Evolutionary conservation across 1,284 basidiomycete genomes (phyloP).

Genomic region (Cutaneotrichosporon sp.): DNA sequence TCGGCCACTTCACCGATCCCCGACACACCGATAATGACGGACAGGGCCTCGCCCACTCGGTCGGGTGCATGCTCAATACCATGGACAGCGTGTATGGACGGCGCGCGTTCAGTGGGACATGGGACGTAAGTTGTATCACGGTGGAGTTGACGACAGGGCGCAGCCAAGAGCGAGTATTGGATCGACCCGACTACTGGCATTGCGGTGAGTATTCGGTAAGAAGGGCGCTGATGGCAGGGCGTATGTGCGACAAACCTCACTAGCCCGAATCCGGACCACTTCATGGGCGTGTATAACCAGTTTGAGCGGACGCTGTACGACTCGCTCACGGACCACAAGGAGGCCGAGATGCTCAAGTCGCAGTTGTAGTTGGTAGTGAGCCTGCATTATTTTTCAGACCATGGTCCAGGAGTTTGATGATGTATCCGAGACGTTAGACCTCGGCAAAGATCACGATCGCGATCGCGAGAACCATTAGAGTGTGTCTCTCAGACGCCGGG

Average conservation of each 20-base stretch:
- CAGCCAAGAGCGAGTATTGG: slow-evolving; percentile 32
- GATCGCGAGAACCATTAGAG: too few species aligned
- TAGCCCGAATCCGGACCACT: slow-evolving; percentile 27
- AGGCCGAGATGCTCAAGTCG: background rate
- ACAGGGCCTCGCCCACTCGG: slow-evolving; percentile 16
- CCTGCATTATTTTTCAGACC: too few species aligned
- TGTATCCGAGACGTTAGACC: too few species aligned
- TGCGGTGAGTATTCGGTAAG: slow-evolving; percentile 20
- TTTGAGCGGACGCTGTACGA: slow-evolving; percentile 42
- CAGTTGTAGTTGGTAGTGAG: background rate
- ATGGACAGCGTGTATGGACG: slow-evolving; percentile 23
- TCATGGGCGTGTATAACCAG: slow-evolving; percentile 32
- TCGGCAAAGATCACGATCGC: too few species aligned
- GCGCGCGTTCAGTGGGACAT: slow-evolving; percentile 27
- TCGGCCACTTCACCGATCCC: slow-evolving; percentile 20
- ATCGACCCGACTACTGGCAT: slow-evolving; percentile 30
- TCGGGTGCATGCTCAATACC: slow-evolving; percentile 21
- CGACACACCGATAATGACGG: slow-evolving; percentile 18
- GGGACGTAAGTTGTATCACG: slow-evolving; percentile 21
- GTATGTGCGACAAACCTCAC: slow-evolving; percentile 31
- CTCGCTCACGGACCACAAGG: slow-evolving; percentile 21
- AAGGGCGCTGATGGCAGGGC: slow-evolving; percentile 6
- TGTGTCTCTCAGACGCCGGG: too few species aligned
- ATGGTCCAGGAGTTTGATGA: too few species aligned
- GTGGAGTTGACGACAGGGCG: slow-evolving; percentile 24